Evolutionary conservation across 2,329 filamentous ascomycete species (phyloP).

Genomic region (Scorias spongiosa): DNA sequence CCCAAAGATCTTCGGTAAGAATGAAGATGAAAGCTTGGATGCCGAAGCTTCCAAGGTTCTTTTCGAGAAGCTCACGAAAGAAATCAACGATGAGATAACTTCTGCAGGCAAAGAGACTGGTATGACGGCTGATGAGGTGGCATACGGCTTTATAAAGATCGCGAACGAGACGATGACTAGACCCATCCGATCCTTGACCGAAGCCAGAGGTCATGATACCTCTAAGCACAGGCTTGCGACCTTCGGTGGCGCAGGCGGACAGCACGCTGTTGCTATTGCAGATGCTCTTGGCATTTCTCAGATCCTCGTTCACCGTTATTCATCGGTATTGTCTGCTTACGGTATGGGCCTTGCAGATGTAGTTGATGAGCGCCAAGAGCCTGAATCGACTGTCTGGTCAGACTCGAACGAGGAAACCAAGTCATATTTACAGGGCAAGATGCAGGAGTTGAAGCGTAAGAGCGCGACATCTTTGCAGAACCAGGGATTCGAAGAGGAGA

Average conservation of each 20-base stretch:
- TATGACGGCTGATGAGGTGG: constrained; percentile 71
- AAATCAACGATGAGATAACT: constrained; percentile 63
- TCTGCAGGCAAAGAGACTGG: constrained; percentile 40
- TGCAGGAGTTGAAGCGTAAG: constrained; percentile 65
- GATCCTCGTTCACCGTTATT: constrained; percentile 75
- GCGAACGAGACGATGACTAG: constrained; percentile 86
- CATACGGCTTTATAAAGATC: constrained; percentile 77
- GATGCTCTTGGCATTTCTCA: constrained; percentile 71
- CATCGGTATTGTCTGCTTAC: constrained; percentile 77
- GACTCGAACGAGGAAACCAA: constrained; percentile 41
- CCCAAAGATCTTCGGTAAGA: constrained; percentile 84
- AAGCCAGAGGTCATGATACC: constrained; percentile 83
- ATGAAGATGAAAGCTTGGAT: constrained; percentile 71
- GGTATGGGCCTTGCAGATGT: constrained; percentile 89
- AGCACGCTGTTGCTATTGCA: constrained; percentile 84
- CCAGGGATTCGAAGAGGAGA: constrained; percentile 62
- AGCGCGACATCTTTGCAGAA: constrained; percentile 51
- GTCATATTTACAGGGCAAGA: constrained; percentile 52
- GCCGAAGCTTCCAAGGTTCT: constrained; percentile 57
- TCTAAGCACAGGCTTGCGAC: constrained; percentile 81
- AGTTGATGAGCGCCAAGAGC: constrained; percentile 78
- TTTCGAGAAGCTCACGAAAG: constrained; percentile 58
- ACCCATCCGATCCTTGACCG: constrained; percentile 77
- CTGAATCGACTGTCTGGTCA: constrained; percentile 46
- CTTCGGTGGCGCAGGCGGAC: constrained; percentile 81